Evolutionary conservation across 306 rosid species (phyloP).

Genomic region (Argentina anserina): DNA sequence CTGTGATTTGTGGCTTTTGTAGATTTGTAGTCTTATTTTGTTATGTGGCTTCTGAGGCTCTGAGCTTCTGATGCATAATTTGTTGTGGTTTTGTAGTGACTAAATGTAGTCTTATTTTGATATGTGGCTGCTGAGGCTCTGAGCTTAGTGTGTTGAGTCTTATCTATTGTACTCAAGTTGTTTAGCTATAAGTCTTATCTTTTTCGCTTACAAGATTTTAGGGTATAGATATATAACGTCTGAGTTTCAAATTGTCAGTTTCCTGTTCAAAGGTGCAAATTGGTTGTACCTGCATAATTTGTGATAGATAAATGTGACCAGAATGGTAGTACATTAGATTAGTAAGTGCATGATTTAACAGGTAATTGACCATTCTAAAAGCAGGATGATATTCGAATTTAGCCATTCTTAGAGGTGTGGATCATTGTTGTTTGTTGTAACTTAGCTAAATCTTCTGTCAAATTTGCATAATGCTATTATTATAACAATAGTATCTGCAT

Average conservation of each 20-base stretch:
- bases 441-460: neutral
- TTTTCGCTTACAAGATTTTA: neutral
- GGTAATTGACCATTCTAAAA: neutral
- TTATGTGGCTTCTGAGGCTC: no score
- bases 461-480: neutral
- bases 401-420: neutral
- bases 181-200: neutral
- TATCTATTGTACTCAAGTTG: neutral
- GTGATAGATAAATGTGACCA: neutral
- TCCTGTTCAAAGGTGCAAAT: neutral
- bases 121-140: no score
- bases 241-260: neutral
- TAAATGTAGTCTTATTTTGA: no score
- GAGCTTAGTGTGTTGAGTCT: no score
- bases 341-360: neutral
- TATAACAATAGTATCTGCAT: neutral
- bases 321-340: neutral
- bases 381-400: neutral
- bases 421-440: neutral
- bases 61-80: no score
- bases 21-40: no score
- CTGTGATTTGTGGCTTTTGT: no score
- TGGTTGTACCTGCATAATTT: neutral
- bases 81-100: no score
- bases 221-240: neutral